Base-by-base conservation (phyloP, 495 filamentous ascomycete genomes). In the Aspergillus wentii region DNA sequence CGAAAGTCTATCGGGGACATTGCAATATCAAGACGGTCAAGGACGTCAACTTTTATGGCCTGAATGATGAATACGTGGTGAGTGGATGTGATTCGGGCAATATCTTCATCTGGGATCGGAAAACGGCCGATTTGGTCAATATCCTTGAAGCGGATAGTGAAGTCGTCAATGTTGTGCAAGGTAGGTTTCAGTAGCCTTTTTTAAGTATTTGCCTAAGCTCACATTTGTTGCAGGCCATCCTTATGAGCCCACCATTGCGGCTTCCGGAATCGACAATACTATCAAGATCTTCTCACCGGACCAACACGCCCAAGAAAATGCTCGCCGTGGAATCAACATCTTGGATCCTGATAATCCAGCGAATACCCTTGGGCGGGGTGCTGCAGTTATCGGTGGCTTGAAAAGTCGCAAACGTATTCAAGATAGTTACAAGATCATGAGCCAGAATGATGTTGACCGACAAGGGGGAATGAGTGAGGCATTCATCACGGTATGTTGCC, bases 231-330 rank as follows among this genome's bases (percentile, higher is more conserved):
- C 49, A 74, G 81, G 79, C 5, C 83, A 86, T 46, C 83, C 83
- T 1, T 83, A 83, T 50, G 83, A 87, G 47, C 82, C 83, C 1
- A 74, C 76, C 30, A 61, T 88, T 20, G 83, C 83, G 2, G 79
- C 76, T 7, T 82, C 79, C 0, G 83, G 83, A 13, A 87, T 88
- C 21, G 83, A 87, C 46, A 74, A 79, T 26, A 86, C 83, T 1
- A 78, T 88, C 62, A 87, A 87, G 44, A 79, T 88, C 17, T 88
- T 87, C 64, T 82, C 78, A 1, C 63, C 81, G 1, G 83, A 87
- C 50, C 64, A 56, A 34, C 62, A 64, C 3, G 75, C 75, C 1
- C 79, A 86, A 45, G 65, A 69, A 8, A 63, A 74, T 35, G 80
- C 80, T 17, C 65, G 69, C 11, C 55, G 61, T 3, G 80, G 79